Base-by-base conservation (phyloP, 177 flowering plant genomes). In the Vitis hybrid region DNA sequence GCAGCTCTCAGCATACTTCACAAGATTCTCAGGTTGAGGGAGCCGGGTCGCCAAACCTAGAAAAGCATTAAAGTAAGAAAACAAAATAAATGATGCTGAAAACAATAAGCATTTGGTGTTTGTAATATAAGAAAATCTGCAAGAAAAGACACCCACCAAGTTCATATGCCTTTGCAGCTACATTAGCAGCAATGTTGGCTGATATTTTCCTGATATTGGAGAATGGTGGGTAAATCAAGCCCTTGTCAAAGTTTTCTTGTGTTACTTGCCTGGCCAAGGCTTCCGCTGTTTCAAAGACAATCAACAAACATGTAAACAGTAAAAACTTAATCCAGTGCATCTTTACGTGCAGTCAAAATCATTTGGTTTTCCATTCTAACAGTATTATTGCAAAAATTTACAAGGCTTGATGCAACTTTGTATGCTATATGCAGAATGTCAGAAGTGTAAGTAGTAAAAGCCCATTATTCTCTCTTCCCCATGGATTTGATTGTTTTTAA, bases 151-250 rank as follows among this genome's bases (percentile, higher is more conserved):
- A 74, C 87, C 84, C 52, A 94, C 98, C 98, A 41, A 94, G 93
- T 76, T 94, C 97, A 80, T 94, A 94, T n/a, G 90, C 98, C 78
- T 94, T 91, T 1, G 94, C 89, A 60, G 97, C 98, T 12, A 94
- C 98, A 62, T 74, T 85, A 70, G 97, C 97, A 72, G 98, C 98
- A 51, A 94, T 94, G 3, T 87, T 63, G 24, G 97, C 97, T 3
- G 98, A 94, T 35, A 94, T 92, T 71, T 91, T 89, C 75, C 98
- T 77, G 77, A 92, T 94, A 61, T 75, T 84, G 3, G 89, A 65
- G 75, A 94, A 90, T 54, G 97, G 92, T 5, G 98, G 98, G 71
- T 87, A 92, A 17, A 91, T 88, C 73, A 88, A 69, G 11, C 97
- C 98, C 71, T 87, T 91, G 0, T 82, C 86, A 59, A 73, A 84